Percentiles rank a stretch among this genome's conserved stretches.
phyloP scores from a whole-genome alignment of 1,284 basidiomycete genomes.

The Sporisorium sorghi region DNA sequence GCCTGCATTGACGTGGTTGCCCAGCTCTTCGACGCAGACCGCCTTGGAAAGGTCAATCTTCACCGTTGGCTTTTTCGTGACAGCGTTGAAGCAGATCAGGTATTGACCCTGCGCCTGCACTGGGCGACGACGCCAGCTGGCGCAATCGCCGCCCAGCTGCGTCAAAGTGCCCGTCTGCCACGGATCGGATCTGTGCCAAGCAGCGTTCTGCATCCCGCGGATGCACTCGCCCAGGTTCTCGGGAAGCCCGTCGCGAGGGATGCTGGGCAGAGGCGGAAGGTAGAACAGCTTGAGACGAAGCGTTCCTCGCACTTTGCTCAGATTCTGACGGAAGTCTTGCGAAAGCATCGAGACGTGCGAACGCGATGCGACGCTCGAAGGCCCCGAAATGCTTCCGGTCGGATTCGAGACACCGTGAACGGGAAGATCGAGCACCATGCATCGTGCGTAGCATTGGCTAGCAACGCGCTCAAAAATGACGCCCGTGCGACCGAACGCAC shows the following conservation, averaged over 20 bases:
- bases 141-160: conserved; percentile 93
- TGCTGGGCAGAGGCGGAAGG: conserved; percentile 84
- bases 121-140: conserved; percentile 86
- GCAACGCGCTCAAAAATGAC: conserved; percentile 62
- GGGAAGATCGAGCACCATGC: conserved; percentile 61
- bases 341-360: conserved; percentile 32
- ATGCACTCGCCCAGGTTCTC: conserved; percentile 91
- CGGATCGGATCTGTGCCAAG: conserved; percentile 91
- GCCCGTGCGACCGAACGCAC: conserved; percentile 59
- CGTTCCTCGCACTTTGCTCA: conserved; percentile 58
- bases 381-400: conserved; percentile 40
- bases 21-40: conserved; percentile 80
- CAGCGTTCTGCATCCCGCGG: conserved; percentile 85
- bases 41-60: conserved; percentile 92
- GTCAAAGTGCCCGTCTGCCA: conserved; percentile 84
- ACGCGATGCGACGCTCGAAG: conserved; percentile 48
- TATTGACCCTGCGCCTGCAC: conserved; percentile 87
- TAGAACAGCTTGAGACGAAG: conserved; percentile 75
- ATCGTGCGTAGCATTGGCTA: conserved; percentile 53
- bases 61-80: conserved; percentile 88
- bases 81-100: conserved; percentile 90
- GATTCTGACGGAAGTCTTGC: conserved; percentile 52
- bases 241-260: conserved; percentile 82
- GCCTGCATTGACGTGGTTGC: conserved; percentile 70
- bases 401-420: conserved; percentile 59